A percentile compares a stretch with the other conserved stretches of the same genome.
These are phyloP conservation scores for Passalora sequoiae DNA, from an alignment of 2,329 filamentous ascomycete species.

Conservation along the genomic window DNA sequence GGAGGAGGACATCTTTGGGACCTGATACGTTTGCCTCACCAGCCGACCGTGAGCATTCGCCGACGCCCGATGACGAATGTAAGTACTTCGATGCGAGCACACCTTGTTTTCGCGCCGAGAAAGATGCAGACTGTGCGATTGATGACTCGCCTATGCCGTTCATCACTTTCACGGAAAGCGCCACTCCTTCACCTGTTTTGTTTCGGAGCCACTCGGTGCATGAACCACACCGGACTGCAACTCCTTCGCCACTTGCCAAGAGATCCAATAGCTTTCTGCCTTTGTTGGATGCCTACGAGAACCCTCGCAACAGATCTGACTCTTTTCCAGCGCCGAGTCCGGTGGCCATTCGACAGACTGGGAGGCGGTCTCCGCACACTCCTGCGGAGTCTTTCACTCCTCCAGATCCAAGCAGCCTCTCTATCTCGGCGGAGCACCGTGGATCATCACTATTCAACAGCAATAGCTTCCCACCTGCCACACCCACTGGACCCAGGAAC, in stretches of 20 bases:
- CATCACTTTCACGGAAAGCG: slow-evolving; percentile 33
- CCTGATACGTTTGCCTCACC: slow-evolving; percentile 45
- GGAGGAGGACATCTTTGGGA: slow-evolving; percentile 42
- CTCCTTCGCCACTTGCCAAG: slow-evolving; percentile 40
- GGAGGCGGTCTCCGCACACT: slow-evolving; percentile 51
- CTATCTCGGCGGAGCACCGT: slow-evolving; percentile 63
- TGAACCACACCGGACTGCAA: slow-evolving; percentile 33
- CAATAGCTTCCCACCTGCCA: slow-evolving; percentile 64
- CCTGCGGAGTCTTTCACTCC: slow-evolving; percentile 70
- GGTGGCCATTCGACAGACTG: slow-evolving; percentile 12
- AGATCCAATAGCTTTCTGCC: slow-evolving; percentile 30
- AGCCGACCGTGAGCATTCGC: slow-evolving; percentile 28
- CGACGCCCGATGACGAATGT: slow-evolving; percentile 31
- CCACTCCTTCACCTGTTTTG: slow-evolving; percentile 33
- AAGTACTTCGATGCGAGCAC: slow-evolving; percentile 34
- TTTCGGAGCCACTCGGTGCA: slow-evolving; percentile 38
- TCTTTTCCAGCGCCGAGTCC: slow-evolving; percentile 22
- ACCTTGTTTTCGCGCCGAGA: slow-evolving; percentile 24
- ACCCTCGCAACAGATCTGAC: slow-evolving; percentile 22
- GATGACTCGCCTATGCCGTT: slow-evolving; percentile 30
- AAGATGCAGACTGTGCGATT: slow-evolving; percentile 18
- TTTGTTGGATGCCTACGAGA: slow-evolving; percentile 19
- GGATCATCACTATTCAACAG: slow-evolving; percentile 34
- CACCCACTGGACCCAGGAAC: slow-evolving; percentile 66
- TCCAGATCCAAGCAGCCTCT: slow-evolving; percentile 74